Evolutionary conservation across 1,284 basidiomycete species (phyloP), one percentile per base, ranked within the genome.

Genomic region (Anthracocystis panici-leucophaei): DNA sequence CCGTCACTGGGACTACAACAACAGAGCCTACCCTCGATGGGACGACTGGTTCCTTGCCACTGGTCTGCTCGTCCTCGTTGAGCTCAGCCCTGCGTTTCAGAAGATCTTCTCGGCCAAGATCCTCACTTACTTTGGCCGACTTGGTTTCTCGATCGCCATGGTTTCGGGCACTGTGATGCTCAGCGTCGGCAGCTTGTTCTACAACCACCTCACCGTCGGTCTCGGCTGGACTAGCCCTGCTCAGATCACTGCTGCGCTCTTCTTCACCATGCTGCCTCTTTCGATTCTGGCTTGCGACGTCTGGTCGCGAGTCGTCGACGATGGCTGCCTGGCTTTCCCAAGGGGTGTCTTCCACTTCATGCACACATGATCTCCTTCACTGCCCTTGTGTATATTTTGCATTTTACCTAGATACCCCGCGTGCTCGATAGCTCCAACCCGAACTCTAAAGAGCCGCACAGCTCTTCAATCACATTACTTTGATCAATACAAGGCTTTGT

Each of bases 1-100:
- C 57, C 53, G 62, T 11, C 53, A 70, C 55, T 75, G 69, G 57
- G 64, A 77, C 45, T 53, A 59, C 59, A 61, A 58, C 63, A 65
- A 65, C 46, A 64, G 44, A 9, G 77, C 77, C 20, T 79, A 66
- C 62, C 77, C 79, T 5, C 71, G 79, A 54, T 69, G 77, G 53
- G 79, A 81, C 29, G 77, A 81, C 69, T 81, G 70, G 67, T 49
- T 81, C 42, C 57, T 81, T 18, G 64, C 57, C 20, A 68, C 77
- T 14, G 78, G 75, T 49, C 55, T 71, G n/a, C 38, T 81, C 10
- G 60, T 69, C 14, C 70, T 81, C 18, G 45, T 81, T 25, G 79
- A 81, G 51, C 54, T 81, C 42, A 69, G 58, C 52, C 70, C 64
- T 11, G 42, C 44, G 10, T 67, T 69, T 6, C 74, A 71, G 21